Conservation (phyloP, 2,329 filamentous ascomycete genomes). For the Huntiella savannae region DNA sequence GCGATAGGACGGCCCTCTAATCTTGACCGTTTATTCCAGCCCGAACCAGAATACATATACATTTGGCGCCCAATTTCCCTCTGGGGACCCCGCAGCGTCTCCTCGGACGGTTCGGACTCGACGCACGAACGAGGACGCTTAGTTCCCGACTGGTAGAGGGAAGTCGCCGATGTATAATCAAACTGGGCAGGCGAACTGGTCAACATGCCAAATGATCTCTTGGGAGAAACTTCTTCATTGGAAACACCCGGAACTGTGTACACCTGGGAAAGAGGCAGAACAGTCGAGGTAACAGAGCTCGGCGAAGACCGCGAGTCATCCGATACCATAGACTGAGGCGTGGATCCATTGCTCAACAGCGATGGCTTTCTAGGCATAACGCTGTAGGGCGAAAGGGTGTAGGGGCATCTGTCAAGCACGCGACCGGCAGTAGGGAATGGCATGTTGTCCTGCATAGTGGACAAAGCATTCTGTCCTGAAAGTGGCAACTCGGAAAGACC, state of each 20-base stretch:
- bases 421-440: constrained; percentile 19
- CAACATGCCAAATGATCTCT: constrained; percentile 20
- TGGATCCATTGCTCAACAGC: constrained; percentile 39
- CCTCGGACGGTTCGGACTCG: too few species aligned
- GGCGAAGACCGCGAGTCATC: constrained; percentile 33
- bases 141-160: too few species aligned
- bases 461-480: constrained; percentile 38
- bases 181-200: not conserved
- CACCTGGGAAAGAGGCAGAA: too few species aligned
- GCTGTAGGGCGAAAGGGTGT: constrained; percentile 30
- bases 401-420: constrained; percentile 28
- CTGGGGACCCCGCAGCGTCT: too few species aligned
- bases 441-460: constrained; percentile 40
- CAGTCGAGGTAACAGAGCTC: too few species aligned
- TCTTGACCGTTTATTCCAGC: too few species aligned
- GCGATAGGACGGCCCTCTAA: too few species aligned
- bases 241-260: too few species aligned
- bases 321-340: constrained; percentile 49
- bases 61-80: too few species aligned
- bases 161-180: too few species aligned
- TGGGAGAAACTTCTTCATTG: constrained; percentile 36
- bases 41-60: too few species aligned
- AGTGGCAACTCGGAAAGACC: constrained; percentile 13
- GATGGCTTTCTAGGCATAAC: constrained; percentile 29
- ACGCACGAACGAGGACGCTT: too few species aligned